phyloP scores from a whole-genome alignment of 2,329 filamentous ascomycete genomes.

The Ceratocystis variospora region DNA sequence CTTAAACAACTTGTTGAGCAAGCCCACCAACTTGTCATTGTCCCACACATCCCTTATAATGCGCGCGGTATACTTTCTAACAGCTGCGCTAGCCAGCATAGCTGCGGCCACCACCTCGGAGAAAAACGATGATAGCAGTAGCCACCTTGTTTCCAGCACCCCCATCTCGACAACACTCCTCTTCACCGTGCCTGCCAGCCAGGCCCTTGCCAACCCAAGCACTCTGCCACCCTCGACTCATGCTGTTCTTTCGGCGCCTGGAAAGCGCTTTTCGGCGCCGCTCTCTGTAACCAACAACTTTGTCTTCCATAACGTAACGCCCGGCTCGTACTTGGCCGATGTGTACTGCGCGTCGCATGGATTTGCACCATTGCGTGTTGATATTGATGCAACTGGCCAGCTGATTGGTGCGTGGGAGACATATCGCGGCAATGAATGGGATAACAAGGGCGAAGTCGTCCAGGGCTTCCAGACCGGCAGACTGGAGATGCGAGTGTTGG shows the following conservation, averaged over 20 bases:
- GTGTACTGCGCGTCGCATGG: slow-evolving; percentile 60
- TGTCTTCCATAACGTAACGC: slow-evolving; percentile 56
- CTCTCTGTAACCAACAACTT: slow-evolving; percentile 58
- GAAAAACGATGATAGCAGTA: slow-evolving; percentile 17
- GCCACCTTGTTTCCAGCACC: slow-evolving; percentile 28
- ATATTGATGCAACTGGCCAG: slow-evolving; percentile 70
- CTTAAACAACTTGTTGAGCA: not conserved
- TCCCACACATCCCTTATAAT: not conserved
- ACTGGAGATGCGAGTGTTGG: slow-evolving; percentile 49
- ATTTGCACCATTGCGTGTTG: slow-evolving; percentile 70
- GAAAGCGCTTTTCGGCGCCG: slow-evolving; percentile 37
- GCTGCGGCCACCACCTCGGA: slow-evolving; percentile 23
- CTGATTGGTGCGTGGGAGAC: slow-evolving; percentile 63
- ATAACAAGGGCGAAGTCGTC: slow-evolving; percentile 59
- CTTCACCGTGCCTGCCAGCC: slow-evolving; percentile 34
- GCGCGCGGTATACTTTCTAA: slow-evolving; percentile 23
- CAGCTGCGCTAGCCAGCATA: slow-evolving; percentile 25
- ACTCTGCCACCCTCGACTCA: slow-evolving; percentile 52
- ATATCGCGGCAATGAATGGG: slow-evolving; percentile 80
- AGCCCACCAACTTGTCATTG: not conserved
- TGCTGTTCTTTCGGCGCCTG: slow-evolving; percentile 40
- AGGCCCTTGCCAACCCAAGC: slow-evolving; percentile 35
- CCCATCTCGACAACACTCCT: slow-evolving; percentile 32
- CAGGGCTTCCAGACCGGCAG: slow-evolving; percentile 28
- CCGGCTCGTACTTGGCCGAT: slow-evolving; percentile 68